Conservation (phyloP, 2,329 filamentous ascomycete species). For the Macroventuria anomochaeta region DNA sequence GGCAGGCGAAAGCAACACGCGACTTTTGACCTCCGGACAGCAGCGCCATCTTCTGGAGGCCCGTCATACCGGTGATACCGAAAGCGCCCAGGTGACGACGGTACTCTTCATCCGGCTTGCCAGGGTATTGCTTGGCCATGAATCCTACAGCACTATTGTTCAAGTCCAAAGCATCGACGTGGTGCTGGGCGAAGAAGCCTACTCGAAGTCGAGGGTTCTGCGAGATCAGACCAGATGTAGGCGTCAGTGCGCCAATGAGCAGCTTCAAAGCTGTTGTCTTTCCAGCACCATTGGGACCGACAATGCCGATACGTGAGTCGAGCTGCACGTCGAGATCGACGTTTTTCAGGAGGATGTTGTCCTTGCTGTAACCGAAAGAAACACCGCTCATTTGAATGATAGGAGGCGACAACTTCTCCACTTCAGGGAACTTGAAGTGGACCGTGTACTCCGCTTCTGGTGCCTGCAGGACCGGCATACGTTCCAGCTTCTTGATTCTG, state of each 20-base stretch:
- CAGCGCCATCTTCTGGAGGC: slow-evolving; percentile 92
- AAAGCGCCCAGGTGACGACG: slow-evolving; percentile 90
- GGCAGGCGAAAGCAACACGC: slow-evolving; percentile 95
- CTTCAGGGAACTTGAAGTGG: slow-evolving; percentile 95
- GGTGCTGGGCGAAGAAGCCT: slow-evolving; percentile 98
- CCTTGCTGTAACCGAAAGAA: slow-evolving; percentile 83
- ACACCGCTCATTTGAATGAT: slow-evolving; percentile 98
- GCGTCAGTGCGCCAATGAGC: slow-evolving; percentile 83
- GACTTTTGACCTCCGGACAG: slow-evolving; percentile 98
- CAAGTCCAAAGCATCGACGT: slow-evolving; percentile 94
- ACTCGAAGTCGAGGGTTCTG: slow-evolving; percentile 87
- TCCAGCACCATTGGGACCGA: slow-evolving; percentile 98
- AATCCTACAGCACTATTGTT: slow-evolving; percentile 89
- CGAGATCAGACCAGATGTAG: slow-evolving; percentile 81
- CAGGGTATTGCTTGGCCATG: slow-evolving; percentile 92
- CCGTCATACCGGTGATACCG: slow-evolving; percentile 88
- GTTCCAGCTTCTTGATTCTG: slow-evolving; percentile 97
- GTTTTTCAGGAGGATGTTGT: slow-evolving; percentile 79
- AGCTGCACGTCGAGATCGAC: slow-evolving; percentile 97
- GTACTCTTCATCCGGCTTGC: slow-evolving; percentile 94
- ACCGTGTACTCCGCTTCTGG: slow-evolving; percentile 96
- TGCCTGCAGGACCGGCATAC: slow-evolving; percentile 88
- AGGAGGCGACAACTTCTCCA: slow-evolving; percentile 95
- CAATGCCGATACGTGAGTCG: slow-evolving; percentile 96
- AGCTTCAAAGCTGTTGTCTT: slow-evolving; percentile 98